Base-by-base conservation (phyloP, 495 filamentous ascomycete species). In the Daldinia childiae region DNA sequence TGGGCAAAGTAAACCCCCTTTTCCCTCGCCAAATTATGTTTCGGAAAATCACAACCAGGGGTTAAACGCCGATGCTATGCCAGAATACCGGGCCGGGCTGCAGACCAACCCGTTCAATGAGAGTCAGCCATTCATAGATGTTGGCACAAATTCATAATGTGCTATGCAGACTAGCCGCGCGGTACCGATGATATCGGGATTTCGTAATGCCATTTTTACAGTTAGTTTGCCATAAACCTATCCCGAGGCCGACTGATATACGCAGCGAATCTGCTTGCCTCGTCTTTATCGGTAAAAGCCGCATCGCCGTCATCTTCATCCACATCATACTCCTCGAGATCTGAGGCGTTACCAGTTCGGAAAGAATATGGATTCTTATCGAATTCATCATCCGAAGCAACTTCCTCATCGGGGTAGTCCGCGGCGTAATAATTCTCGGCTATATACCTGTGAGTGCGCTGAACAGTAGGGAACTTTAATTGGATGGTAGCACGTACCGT, bases 371-470 rank as follows among this genome's bases (percentile, higher is more conserved):
- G 69, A 51, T 85, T 80, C 0, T 75, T 72, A 43, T 72, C 81
- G 54, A 78, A 83, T 62, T 87, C 84, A 67, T 88, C 86, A 59
- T 86, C 84, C 55, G 82, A 83, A 6, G 81, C 84, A 14, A 88
- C 81, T 51, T 88, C 86, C 21, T 88, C 85, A 38, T 88, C 85
- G 6, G 86, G 86, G 50, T 88, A 88, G 45, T 88, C 86, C 8
- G 83, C 80, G 0, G 82, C 74, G 59, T 86, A 86, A 66, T 87
- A 83, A 71, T 87, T 83, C 72, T 88, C 86, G 41, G 85, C 85
- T 87, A 52, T n/a, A 61, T 41, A 39, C 36, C 14, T 14, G 64
- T 76, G 52, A 72, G 64, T 52, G 55, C 38, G 19, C 29, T 38
- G 29, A 15, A 19, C 21, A 6, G 15, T 32, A 43, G 24, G 50